phyloP scores from a whole-genome alignment of 805 yeast species.

The Alloascoidea hylecoeti region DNA sequence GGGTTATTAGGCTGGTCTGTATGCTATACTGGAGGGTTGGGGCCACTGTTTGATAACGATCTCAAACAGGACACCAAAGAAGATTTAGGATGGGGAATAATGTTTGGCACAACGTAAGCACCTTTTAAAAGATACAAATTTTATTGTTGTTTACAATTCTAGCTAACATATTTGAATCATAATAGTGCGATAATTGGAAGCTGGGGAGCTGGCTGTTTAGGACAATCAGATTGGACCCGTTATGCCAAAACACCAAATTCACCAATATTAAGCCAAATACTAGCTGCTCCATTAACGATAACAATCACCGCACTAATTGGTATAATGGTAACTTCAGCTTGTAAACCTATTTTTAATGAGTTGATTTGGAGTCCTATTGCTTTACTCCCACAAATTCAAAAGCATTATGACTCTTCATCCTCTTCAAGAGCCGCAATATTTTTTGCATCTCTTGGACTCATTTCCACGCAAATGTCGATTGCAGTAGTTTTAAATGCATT shows the following conservation, averaged over 20 bases:
- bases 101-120: constrained; percentile 16
- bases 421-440: constrained; percentile 18
- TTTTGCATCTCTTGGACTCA: constrained; percentile 15
- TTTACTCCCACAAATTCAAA: constrained; percentile 9
- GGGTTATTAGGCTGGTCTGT: constrained; percentile 18
- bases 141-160: no score
- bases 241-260: constrained; percentile 14
- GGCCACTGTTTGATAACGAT: constrained; percentile 10
- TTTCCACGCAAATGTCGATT: constrained; percentile 17
- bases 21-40: constrained; percentile 15
- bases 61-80: constrained; percentile 5
- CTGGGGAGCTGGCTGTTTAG: constrained; percentile 15
- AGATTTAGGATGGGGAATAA: constrained; percentile 15
- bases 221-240: constrained; percentile 20
- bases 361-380: constrained; percentile 17
- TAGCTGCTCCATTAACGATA: constrained; percentile 14
- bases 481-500: constrained; percentile 15
- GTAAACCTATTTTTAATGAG: constrained; percentile 14
- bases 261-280: constrained; percentile 13
- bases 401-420: constrained; percentile 12
- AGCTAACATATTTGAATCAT: no score
- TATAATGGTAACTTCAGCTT: constrained; percentile 16
- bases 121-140: no score
- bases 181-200: constrained; percentile 13
- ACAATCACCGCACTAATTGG: constrained; percentile 19